Base-by-base conservation (phyloP, 345 rosid species). In the Mercurialis annua region DNA sequence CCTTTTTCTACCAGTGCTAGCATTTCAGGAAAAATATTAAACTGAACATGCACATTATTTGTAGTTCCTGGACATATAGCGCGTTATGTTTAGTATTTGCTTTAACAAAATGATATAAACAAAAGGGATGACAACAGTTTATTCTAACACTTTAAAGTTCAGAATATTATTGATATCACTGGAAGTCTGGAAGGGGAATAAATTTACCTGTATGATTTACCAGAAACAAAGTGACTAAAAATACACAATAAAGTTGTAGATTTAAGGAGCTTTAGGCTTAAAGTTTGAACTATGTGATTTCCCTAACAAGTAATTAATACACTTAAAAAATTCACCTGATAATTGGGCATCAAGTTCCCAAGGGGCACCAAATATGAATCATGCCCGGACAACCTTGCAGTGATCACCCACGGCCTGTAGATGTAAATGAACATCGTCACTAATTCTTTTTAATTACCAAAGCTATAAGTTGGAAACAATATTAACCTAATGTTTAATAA, bases 401-500 rank as follows among this genome's bases (percentile, higher is more conserved):
- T 30, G 29, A 71, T 68, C 20, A 81, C 75, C 83, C 76, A 83
- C 3, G 87, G 85, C 74, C 87, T 83, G 78, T 62, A 67, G 31
- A 59, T 26, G 38, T 58, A 63, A 49, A 55, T 3, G 48, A 58
- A 34, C 1, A 34, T 16, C 17, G 24, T 34, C 46, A 36, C 10
- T 30, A n/a, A 8, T 20, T 6, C 5, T 18, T 23, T 62, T 23
- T 3, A 60, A 53, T 0, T 20, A 11, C 6, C 15, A 3, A 36
- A 21, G n/a, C 38, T 30, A 23, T 53, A 34, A 20, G 26, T 26
- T 40, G 26, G 2, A 38, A 24, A 62, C 14, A 53, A 51, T 34
- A 60, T 34, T 0, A 21, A 49, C 40, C 23, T 4, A 62, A 5
- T 20, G 27, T 0, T 12, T 20, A 20, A 23, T 51, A 2, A 16